Evolutionary conservation across 306 rosid genomes (phyloP).

Genomic region (Spatholobus suberectus): DNA sequence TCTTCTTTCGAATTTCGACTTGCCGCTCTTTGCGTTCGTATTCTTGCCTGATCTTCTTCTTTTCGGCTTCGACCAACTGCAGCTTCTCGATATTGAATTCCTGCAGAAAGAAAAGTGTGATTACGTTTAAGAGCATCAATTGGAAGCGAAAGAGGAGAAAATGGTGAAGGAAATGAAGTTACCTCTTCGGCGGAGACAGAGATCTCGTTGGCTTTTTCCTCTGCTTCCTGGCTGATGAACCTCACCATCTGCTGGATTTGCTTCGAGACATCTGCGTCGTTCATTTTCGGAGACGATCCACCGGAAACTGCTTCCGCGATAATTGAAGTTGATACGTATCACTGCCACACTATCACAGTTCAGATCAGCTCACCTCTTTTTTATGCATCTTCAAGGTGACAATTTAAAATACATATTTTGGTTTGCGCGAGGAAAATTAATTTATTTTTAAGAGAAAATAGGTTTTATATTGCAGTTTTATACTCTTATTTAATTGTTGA

Average conservation of each 20-base stretch:
- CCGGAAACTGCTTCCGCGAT: slow-evolving; percentile 18
- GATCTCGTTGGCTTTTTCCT: slow-evolving; percentile 99
- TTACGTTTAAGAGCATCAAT: neutral
- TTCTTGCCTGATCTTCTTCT: slow-evolving; percentile 96
- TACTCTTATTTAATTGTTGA: too few relatives aligned
- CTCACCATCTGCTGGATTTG: slow-evolving; percentile 99
- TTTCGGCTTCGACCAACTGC: slow-evolving; percentile 94
- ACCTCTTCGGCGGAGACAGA: slow-evolving; percentile 95
- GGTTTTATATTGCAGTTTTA: too few relatives aligned
- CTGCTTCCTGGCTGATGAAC: slow-evolving; percentile 94
- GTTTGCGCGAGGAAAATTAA: neutral
- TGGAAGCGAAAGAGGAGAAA: neutral
- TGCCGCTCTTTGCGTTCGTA: slow-evolving; percentile 92
- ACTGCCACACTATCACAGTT: neutral
- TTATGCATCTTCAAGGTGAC: neutral
- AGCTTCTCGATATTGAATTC: slow-evolving; percentile 97
- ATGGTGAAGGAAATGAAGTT: neutral
- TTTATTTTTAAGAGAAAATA: too few relatives aligned
- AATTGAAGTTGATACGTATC: neutral
- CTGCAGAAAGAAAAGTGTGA: slow-evolving; percentile 38
- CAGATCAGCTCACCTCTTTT: neutral
- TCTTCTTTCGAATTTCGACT: slow-evolving; percentile 92
- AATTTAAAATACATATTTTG: neutral
- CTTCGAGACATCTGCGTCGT: slow-evolving; percentile 92
- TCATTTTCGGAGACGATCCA: slow-evolving; percentile 70